Evolutionary conservation across 2,329 filamentous ascomycete genomes (phyloP).

Genomic region (Rugonectria rugulosa): DNA sequence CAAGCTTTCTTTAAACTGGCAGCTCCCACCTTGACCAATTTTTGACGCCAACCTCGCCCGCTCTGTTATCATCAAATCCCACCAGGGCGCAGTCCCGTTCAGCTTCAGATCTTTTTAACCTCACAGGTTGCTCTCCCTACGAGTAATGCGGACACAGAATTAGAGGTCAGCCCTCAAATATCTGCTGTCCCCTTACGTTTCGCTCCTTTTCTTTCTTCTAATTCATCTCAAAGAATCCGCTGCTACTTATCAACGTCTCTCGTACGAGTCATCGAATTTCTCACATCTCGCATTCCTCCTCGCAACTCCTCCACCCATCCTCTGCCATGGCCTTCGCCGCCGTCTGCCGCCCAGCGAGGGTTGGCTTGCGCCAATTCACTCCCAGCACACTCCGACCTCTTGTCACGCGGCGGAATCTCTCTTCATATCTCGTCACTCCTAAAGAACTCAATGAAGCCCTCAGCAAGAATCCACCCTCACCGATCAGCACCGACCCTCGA

Average conservation of each 20-base stretch:
- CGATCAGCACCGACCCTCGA: constrained; percentile 81
- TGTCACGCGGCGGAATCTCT: constrained; percentile 57
- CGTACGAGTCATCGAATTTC: constrained; percentile 30
- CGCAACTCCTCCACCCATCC: constrained; percentile 18
- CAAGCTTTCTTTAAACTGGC: constrained; percentile 33
- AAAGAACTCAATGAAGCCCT: constrained; percentile 82
- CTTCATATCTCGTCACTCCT: constrained; percentile 86
- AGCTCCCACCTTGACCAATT: constrained; percentile 30
- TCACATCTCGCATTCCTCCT: constrained; percentile 18
- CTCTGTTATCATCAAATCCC: constrained; percentile 36
- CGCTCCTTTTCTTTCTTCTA: constrained; percentile 9
- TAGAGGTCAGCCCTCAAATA: constrained; percentile 33
- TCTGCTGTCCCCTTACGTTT: constrained; percentile 20
- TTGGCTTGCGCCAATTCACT: constrained; percentile 48
- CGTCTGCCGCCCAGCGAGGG: constrained; percentile 52
- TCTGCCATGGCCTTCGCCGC: constrained; percentile 52
- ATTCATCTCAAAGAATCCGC: constrained; percentile 16
- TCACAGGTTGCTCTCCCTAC: constrained; percentile 19
- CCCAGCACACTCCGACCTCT: constrained; percentile 43
- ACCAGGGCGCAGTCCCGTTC: constrained; percentile 34
- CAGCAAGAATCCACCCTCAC: constrained; percentile 79
- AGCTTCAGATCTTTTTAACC: constrained; percentile 19
- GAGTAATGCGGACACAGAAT: constrained; percentile 35
- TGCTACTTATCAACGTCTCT: constrained; percentile 34
- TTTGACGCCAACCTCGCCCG: constrained; percentile 39